Conservation (phyloP, 805 yeast species). For the Yamadazyma laniorum region DNA sequence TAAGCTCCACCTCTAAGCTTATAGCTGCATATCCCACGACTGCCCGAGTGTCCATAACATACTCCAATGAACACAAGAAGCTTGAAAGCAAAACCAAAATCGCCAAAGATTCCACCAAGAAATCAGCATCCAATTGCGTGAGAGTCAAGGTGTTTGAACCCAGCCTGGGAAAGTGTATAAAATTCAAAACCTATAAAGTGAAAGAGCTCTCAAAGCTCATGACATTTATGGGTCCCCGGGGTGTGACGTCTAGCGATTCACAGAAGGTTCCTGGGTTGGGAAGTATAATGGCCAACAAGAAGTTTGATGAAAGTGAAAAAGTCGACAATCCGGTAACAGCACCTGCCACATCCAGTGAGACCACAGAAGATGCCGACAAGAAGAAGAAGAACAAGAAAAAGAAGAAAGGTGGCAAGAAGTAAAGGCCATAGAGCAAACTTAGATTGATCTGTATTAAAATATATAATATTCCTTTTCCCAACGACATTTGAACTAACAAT, state of each 20-base stretch:
- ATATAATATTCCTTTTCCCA: not conserved
- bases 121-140: conserved; percentile 32
- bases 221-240: conserved; percentile 71
- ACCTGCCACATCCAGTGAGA: conserved; percentile 11
- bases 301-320: conserved; percentile 22
- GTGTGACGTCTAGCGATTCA: conserved; percentile 36
- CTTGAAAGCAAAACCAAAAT: conserved; percentile 9
- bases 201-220: conserved; percentile 75
- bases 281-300: conserved; percentile 40
- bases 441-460: not conserved
- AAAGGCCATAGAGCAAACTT: not conserved
- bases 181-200: conserved; percentile 54
- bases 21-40: conserved; percentile 38
- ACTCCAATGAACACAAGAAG: conserved; percentile 30
- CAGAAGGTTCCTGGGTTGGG: conserved; percentile 30
- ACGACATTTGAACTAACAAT: not conserved
- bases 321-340: conserved; percentile 10
- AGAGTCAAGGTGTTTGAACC: conserved; percentile 67
- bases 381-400: conserved; percentile 33
- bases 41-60: conserved; percentile 35
- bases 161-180: conserved; percentile 58
- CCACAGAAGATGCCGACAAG: conserved; percentile 10
- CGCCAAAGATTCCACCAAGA: conserved; percentile 12
- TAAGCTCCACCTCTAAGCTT: conserved; percentile 20
- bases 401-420: conserved; percentile 31